phyloP scores from a whole-genome alignment of 768 basidiomycete species.

The Rhizopogon vesiculosus region DNA sequence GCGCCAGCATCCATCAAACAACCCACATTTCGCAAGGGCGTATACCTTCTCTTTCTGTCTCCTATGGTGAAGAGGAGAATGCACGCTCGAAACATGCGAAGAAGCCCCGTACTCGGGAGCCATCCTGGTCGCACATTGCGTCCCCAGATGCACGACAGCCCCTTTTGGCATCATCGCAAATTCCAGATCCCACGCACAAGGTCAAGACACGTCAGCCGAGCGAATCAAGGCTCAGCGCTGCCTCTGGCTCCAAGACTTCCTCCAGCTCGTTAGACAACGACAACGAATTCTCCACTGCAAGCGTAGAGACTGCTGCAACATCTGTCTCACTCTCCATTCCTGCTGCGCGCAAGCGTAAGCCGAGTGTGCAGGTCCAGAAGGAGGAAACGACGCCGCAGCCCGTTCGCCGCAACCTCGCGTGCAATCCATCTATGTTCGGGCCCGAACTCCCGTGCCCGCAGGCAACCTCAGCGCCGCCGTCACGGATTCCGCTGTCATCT shows the following conservation, averaged over 20 bases:
- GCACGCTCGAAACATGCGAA: constrained; percentile 53
- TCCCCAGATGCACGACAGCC: constrained; percentile 15
- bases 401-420: constrained; percentile 40
- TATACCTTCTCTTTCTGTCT: constrained; percentile 41
- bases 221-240: constrained; percentile 15
- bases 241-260: constrained; percentile 19
- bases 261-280: constrained; percentile 25
- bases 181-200: constrained; percentile 8
- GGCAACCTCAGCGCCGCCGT: constrained; percentile 25
- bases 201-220: constrained; percentile 8
- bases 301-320: constrained; percentile 26
- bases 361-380: constrained; percentile 12
- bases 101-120: constrained; percentile 45
- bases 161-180: constrained; percentile 12
- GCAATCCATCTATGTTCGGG: constrained; percentile 66
- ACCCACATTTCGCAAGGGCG: constrained; percentile 29
- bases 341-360: constrained; percentile 15
- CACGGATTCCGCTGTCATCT: constrained; percentile 26
- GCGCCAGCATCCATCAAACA: constrained; percentile 3
- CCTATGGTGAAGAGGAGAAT: constrained; percentile 81
- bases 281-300: constrained; percentile 27
- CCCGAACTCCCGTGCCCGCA: constrained; percentile 53
- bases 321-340: constrained; percentile 16
- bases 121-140: constrained; percentile 25
- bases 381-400: constrained; percentile 24